A percentile compares a stretch with the other conserved stretches of the same genome.
phyloP scores from a whole-genome alignment of 495 filamentous ascomycete genomes.

The Aeminium ludgeri region DNA sequence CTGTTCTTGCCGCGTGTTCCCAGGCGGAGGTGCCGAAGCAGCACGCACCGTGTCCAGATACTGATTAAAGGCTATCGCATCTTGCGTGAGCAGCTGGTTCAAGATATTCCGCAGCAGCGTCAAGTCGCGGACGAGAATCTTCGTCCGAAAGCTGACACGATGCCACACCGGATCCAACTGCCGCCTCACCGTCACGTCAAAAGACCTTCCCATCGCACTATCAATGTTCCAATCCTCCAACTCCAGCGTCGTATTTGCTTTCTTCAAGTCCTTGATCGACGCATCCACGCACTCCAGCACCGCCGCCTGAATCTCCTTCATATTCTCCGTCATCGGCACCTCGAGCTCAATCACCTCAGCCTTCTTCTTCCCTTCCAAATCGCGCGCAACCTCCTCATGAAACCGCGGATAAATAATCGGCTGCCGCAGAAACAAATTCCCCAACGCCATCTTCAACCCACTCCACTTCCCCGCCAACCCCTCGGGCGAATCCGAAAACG shows the following conservation, averaged over 20 bases:
- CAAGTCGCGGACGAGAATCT: constrained; percentile 80
- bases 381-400: constrained; percentile 72
- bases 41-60: constrained; percentile 90
- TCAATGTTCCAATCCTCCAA: constrained; percentile 97
- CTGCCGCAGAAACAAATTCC: constrained; percentile 79
- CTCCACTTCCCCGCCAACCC: constrained; percentile 81
- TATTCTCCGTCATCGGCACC: constrained; percentile 88
- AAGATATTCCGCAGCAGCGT: constrained; percentile 74
- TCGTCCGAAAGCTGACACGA: constrained; percentile 83
- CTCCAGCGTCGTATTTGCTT: constrained; percentile 72
- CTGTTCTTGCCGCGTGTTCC: constrained; percentile 71
- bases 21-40: constrained; percentile 73
- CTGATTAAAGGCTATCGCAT: constrained; percentile 80
- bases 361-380: constrained; percentile 77
- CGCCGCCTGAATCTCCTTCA: constrained; percentile 84
- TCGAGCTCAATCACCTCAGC: constrained; percentile 95
- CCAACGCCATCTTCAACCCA: constrained; percentile 78
- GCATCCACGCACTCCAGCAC: constrained; percentile 93
- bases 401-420: constrained; percentile 90
- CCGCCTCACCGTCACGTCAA: constrained; percentile 72
- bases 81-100: constrained; percentile 66
- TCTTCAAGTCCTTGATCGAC: constrained; percentile 80
- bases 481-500: constrained; percentile 89
- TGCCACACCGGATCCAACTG: constrained; percentile 97
- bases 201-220: constrained; percentile 81